Percentiles rank a stretch among this genome's conserved stretches.
Conservation (phyloP, 2,329 filamentous ascomycete genomes). For the Dactylellina sp. region DNA sequence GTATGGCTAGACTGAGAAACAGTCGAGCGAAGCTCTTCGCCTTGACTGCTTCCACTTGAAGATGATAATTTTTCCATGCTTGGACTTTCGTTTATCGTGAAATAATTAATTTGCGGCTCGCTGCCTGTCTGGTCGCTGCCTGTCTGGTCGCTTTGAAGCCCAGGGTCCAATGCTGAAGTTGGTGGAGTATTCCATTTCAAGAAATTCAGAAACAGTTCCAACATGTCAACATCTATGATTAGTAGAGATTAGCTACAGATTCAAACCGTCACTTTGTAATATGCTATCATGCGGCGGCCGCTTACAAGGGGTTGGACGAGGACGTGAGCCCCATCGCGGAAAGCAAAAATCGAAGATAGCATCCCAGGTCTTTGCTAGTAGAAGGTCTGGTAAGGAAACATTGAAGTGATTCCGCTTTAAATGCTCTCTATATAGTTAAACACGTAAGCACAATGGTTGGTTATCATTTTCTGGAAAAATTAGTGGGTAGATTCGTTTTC, state of each 20-base stretch:
- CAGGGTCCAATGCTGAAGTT: neutral
- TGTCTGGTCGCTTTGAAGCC: neutral
- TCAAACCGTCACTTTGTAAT: neutral
- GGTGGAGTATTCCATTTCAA: constrained; percentile 18
- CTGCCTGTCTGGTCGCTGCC: neutral
- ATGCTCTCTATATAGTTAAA: constrained; percentile 21
- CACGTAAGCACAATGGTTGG: neutral
- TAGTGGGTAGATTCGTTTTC: too few relatives aligned
- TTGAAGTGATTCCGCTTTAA: constrained; percentile 32
- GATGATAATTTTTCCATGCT: too few relatives aligned
- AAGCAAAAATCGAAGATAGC: constrained; percentile 31
- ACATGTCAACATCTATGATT: constrained; percentile 17
- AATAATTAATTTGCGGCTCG: neutral
- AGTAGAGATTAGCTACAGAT: neutral
- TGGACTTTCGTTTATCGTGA: neutral
- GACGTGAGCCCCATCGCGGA: constrained; percentile 15
- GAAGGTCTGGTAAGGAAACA: neutral
- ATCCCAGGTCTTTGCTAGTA: constrained; percentile 23
- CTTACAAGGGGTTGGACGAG: constrained; percentile 21
- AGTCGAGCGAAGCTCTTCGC: too few relatives aligned
- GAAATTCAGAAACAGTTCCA: constrained; percentile 13
- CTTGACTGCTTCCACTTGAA: too few relatives aligned
- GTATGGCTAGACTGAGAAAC: too few relatives aligned
- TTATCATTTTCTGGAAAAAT: too few relatives aligned
- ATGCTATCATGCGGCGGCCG: neutral